Evolutionary conservation across 768 basidiomycete genomes (phyloP).

Genomic region (Termitomyces sp.): DNA sequence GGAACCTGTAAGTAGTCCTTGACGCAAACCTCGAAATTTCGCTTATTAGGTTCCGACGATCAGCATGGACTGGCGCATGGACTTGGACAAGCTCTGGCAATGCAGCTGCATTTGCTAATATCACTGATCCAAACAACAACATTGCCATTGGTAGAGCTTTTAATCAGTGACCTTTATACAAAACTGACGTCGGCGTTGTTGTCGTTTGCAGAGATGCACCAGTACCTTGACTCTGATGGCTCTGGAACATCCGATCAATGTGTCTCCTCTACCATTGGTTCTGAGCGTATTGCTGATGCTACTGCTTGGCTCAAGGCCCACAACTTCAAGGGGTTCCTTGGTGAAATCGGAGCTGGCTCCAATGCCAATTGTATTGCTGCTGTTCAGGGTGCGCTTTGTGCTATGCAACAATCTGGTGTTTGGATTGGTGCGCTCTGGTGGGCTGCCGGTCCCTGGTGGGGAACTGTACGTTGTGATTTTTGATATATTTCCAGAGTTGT

Average conservation of each 20-base stretch:
- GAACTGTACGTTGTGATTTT: conserved; percentile 30
- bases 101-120: conserved; percentile 38
- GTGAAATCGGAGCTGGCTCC: conserved; percentile 53
- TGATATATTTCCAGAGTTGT: conserved; percentile 2
- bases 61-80: conserved; percentile 59
- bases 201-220: conserved; percentile 51
- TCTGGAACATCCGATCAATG: conserved; percentile 49
- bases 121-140: conserved; percentile 59
- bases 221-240: conserved; percentile 63
- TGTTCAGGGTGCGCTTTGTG: conserved; percentile 48
- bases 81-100: conserved; percentile 58
- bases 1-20: conserved; percentile 27
- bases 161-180: not conserved
- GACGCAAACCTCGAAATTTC: conserved; percentile 1
- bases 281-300: conserved; percentile 48
- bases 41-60: conserved; percentile 7
- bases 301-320: conserved; percentile 54
- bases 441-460: conserved; percentile 65
- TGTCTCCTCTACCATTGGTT: conserved; percentile 55
- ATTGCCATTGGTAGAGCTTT: conserved; percentile 43
- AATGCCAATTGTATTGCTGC: conserved; percentile 41
- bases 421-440: conserved; percentile 53
- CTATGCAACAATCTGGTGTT: conserved; percentile 53
- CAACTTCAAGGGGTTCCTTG: conserved; percentile 59
- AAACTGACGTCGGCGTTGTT: not conserved